Conservation (phyloP, 352 stramenopile species). For the Thraustochytrium sp. region DNA sequence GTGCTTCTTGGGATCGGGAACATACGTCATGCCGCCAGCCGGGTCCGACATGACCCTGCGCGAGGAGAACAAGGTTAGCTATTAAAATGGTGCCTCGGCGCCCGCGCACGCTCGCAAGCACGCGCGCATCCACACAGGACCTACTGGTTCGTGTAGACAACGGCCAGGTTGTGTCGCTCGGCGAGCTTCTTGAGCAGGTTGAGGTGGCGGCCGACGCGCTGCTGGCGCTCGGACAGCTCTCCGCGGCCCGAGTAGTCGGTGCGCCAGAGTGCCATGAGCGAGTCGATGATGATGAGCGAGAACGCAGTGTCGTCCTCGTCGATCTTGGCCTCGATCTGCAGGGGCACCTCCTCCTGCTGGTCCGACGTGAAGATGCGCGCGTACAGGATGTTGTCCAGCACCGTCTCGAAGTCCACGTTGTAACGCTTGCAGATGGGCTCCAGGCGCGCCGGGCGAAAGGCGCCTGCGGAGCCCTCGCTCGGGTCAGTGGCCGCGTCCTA, state of each 20-base stretch:
- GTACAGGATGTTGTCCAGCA: conserved; percentile 89
- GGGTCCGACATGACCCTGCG: conserved; percentile 42
- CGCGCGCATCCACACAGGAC: too few species aligned
- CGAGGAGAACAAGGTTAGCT: not conserved
- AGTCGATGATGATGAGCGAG: conserved; percentile 80
- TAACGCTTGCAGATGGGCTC: conserved; percentile 55
- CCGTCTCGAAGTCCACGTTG: conserved; percentile 66
- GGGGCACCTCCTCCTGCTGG: conserved; percentile 74
- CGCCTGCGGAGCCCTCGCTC: not conserved
- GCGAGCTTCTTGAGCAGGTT: conserved; percentile 61
- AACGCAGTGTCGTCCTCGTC: conserved; percentile 60
- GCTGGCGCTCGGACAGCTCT: conserved; percentile 76
- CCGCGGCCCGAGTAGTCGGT: conserved; percentile 74
- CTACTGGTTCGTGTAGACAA: conserved; percentile 81
- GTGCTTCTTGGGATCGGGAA: conserved; percentile 53
- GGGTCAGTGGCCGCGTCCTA: not conserved
- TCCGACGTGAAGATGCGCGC: conserved; percentile 76
- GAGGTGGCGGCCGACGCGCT: conserved; percentile 78
- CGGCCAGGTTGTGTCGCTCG: conserved; percentile 86
- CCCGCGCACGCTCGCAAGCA: too few species aligned
- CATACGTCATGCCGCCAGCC: conserved; percentile 55
- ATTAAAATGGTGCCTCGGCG: not conserved
- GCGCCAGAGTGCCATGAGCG: conserved; percentile 78
- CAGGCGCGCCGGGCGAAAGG: conserved; percentile 4
- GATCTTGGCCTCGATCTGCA: conserved; percentile 51